Base-by-base conservation (phyloP, 441 rosid species). In the Geranium incanum region DNA sequence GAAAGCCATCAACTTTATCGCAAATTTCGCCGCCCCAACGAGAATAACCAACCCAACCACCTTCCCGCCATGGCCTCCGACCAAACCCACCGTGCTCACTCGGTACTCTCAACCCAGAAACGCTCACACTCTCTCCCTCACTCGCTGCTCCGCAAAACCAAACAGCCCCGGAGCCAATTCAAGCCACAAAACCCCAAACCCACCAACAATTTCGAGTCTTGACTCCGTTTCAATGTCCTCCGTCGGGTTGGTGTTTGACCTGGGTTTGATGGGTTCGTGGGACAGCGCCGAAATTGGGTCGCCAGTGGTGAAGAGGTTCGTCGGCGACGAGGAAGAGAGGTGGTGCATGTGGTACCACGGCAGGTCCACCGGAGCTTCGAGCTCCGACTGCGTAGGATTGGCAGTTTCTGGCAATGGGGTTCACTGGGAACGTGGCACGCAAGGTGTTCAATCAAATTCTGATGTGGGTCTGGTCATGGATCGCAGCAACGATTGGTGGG, bases 301-400 rank as follows among this genome's bases (percentile, higher is more conserved):
- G 0, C 93, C 97, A 0, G 89, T 89, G 41, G 87, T 92, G 72
- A 92, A 87, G 80, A 86, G 95, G 71, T 89, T 85, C 77, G 74
- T 87, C 45, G 80, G 95, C 18, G 92, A 89, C 52, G 86, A 88
- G 23, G 89, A 86, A 79, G 97, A 89, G 85, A 89, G 96, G 76
- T 88, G 94, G 97, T 84, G 78, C 77, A 86, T 89, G 94, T 92
- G 96, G 97, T 85, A 92, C 85, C 80, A 83, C 62, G 96, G 94
- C 66, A 84, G 74, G 77, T 81, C 87, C 4, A 71, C 71, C 6
- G 76, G 68, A 59, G 66, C 45, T 55, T 66, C 77, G 2, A 79
- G 74, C 50, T 79, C 81, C 9, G 88, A 84, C 78, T 82, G 84
- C 28, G 72, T 92, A 1, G 95, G 97, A 5, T 11, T 48, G 57